Conservation (phyloP, 1,284 basidiomycete species). For the Earliella scabrosa region DNA sequence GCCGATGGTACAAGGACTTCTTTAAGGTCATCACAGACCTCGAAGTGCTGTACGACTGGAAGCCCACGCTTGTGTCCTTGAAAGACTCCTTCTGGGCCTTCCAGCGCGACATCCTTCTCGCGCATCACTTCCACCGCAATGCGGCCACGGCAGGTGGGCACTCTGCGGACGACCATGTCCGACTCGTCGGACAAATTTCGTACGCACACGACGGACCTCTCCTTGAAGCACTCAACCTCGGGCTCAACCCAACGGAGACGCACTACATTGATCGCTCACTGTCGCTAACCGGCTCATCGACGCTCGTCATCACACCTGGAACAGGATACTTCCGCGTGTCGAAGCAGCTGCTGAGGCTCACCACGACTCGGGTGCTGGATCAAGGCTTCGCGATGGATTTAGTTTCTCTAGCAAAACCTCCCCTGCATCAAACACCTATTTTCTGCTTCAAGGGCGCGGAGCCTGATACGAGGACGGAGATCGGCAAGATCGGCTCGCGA, state of each 20-base stretch:
- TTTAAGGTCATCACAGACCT: conserved; percentile 94
- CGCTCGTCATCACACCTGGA: conserved; percentile 91
- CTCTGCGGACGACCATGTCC: conserved; percentile 53
- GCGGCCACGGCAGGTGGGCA: conserved; percentile 37
- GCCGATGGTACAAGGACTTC: conserved; percentile 93
- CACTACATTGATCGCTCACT: conserved; percentile 97
- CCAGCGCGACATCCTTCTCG: conserved; percentile 85
- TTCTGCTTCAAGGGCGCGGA: conserved; percentile 78
- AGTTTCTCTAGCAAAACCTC: conserved; percentile 90
- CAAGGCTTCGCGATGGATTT: conserved; percentile 93
- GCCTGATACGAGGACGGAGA: conserved; percentile 48
- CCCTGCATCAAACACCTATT: conserved; percentile 89
- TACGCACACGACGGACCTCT: conserved; percentile 95
- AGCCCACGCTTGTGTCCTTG: conserved; percentile 81
- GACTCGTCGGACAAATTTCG: conserved; percentile 79
- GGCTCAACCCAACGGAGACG: conserved; percentile 91
- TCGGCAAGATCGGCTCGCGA: conserved; percentile 50
- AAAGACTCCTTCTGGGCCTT: conserved; percentile 90
- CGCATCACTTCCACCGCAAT: conserved; percentile 82
- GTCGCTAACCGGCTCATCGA: conserved; percentile 87
- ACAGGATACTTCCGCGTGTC: conserved; percentile 94
- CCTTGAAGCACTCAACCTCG: conserved; percentile 93
- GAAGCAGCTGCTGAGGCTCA: conserved; percentile 88
- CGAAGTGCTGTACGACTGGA: conserved; percentile 89
- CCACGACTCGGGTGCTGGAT: conserved; percentile 94